phyloP scores from a whole-genome alignment of 2,329 filamentous ascomycete species.

The Ophiocordyceps sinensis region DNA sequence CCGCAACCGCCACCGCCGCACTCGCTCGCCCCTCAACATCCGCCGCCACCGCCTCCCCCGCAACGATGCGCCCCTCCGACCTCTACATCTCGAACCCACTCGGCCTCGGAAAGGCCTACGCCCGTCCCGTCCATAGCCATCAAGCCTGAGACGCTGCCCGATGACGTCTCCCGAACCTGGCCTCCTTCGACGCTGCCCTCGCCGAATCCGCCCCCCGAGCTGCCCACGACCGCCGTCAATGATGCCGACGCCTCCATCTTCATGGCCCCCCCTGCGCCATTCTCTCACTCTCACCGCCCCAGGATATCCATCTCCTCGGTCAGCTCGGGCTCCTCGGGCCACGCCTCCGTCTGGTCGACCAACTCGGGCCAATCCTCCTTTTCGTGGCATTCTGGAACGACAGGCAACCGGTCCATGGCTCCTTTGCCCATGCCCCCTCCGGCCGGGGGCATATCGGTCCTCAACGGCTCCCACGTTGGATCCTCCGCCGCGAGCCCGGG shows the following conservation, averaged over 20 bases:
- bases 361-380: slow-evolving; percentile 24
- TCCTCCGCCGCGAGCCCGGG: slow-evolving; percentile 14
- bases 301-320: slow-evolving; percentile 34
- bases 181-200: slow-evolving; percentile 2
- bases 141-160: slow-evolving; percentile 15
- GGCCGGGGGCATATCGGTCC: slow-evolving; percentile 13
- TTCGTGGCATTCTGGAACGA: slow-evolving; percentile 23
- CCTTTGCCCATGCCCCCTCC: slow-evolving; percentile 21
- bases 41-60: slow-evolving; percentile 13
- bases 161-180: slow-evolving; percentile 13
- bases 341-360: slow-evolving; percentile 30
- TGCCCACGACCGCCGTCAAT: slow-evolving; percentile 1
- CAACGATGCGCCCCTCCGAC: background rate
- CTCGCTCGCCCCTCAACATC: slow-evolving; percentile 9
- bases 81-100: slow-evolving; percentile 4
- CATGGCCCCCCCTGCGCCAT: slow-evolving; percentile 20
- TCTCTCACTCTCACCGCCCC: slow-evolving; percentile 22
- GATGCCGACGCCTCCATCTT: slow-evolving; percentile 15
- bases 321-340: slow-evolving; percentile 34
- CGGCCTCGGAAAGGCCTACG: background rate
- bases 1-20: slow-evolving; percentile 3
- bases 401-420: slow-evolving; percentile 19
- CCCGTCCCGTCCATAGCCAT: slow-evolving; percentile 11
- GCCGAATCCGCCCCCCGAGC: slow-evolving; percentile 3
- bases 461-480: slow-evolving; percentile 16